Percentiles rank a stretch among this genome's conserved stretches.
Conservation (phyloP, 345 rosid genomes). For the Sonneratia alba region DNA sequence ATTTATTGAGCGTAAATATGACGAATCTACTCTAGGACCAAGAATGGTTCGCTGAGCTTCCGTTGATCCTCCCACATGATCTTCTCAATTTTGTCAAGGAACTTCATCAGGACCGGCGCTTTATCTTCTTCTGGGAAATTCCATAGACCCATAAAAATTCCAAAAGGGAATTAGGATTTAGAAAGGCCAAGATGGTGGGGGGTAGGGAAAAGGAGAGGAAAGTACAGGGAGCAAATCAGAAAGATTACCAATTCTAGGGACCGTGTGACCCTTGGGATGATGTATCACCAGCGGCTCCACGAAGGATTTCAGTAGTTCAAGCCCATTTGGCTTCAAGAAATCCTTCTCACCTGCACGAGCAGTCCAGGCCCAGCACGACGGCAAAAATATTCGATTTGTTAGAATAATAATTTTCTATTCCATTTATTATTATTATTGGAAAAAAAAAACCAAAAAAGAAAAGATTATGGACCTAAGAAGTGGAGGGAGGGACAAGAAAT, state of each 20-base stretch:
- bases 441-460: too few species aligned
- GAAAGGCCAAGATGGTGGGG: too few species aligned
- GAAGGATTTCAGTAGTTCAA: slow-evolving; percentile 35
- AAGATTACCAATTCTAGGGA: slow-evolving; percentile 61
- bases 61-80: not conserved
- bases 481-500: slow-evolving; percentile 55
- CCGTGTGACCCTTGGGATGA: slow-evolving; percentile 93
- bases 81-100: slow-evolving; percentile 4
- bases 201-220: not conserved
- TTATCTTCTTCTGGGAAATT: not conserved
- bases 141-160: too few species aligned
- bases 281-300: slow-evolving; percentile 48
- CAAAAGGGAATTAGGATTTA: too few species aligned
- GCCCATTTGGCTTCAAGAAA: slow-evolving; percentile 66
- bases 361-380: too few species aligned
- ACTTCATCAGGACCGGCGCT: not conserved
- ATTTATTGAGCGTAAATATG: not conserved
- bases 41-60: not conserved
- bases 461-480: slow-evolving; percentile 35
- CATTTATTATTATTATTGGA: too few species aligned
- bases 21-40: not conserved
- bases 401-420: too few species aligned
- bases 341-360: slow-evolving; percentile 62
- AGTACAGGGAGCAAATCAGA: not conserved
- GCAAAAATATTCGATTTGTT: too few species aligned